phyloP scores from a whole-genome alignment of 768 basidiomycete genomes.

The Pholiota molesta region DNA sequence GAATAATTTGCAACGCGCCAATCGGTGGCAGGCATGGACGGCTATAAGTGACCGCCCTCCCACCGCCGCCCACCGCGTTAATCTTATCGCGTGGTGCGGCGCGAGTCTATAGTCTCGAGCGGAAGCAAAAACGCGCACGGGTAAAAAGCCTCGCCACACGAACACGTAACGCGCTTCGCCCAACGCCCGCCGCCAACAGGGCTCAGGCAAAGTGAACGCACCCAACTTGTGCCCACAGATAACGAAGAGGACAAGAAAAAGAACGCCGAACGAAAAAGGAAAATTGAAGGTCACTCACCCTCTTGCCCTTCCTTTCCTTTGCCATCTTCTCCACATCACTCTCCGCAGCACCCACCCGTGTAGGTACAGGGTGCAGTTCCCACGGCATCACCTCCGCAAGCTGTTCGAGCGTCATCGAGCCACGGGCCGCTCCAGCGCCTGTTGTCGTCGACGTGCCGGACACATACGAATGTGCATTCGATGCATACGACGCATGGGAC shows the following conservation, averaged over 20 bases:
- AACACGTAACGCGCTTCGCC: neutral
- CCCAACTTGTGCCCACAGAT: neutral
- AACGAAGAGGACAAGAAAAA: neutral
- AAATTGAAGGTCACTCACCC: conserved; percentile 13
- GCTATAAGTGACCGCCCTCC: neutral
- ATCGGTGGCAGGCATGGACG: too few species aligned
- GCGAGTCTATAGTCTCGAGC: neutral
- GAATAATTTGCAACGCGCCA: neutral
- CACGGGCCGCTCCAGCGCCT: neutral
- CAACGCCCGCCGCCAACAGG: neutral
- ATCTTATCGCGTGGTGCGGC: neutral
- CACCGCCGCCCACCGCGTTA: neutral
- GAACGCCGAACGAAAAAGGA: neutral
- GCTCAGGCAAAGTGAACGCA: too few species aligned
- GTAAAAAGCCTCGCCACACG: neutral
- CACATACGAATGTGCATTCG: neutral
- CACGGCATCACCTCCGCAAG: conserved; percentile 37
- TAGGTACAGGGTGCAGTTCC: conserved; percentile 35
- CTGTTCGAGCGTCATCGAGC: conserved; percentile 29
- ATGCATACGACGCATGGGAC: neutral
- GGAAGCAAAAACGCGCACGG: neutral
- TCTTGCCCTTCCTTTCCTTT: neutral
- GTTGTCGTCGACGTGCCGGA: neutral
- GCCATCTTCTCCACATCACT: neutral
- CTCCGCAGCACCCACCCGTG: neutral